Conservation (phyloP, 495 filamentous ascomycete genomes). For the Lepraria neglecta region DNA sequence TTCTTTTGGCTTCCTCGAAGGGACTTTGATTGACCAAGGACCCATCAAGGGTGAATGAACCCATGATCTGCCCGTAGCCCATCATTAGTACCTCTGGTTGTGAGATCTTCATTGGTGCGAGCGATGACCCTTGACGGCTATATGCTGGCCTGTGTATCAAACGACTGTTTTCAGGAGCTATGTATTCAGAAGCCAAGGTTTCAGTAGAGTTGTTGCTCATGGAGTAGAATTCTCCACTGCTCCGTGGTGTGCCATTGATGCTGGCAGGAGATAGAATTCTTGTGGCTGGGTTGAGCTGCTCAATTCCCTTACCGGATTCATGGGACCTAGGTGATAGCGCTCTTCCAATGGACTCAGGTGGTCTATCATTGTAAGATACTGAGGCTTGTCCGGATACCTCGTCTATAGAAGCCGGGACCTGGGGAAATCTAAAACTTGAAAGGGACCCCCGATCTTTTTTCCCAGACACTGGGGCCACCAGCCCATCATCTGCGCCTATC, state of each 20-base stretch:
- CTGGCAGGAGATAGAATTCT: slow-evolving; percentile 69
- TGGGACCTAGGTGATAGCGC: slow-evolving; percentile 9
- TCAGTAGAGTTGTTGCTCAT: slow-evolving; percentile 90
- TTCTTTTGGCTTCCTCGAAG: slow-evolving; percentile 93
- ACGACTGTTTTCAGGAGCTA: slow-evolving; percentile 53
- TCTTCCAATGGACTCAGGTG: slow-evolving; percentile 6
- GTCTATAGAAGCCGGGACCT: slow-evolving; percentile 36
- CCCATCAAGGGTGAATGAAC: slow-evolving; percentile 84
- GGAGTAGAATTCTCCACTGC: slow-evolving; percentile 91
- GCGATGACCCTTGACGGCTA: slow-evolving; percentile 55
- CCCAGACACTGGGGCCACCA: slow-evolving; percentile 28
- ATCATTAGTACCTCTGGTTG: slow-evolving; percentile 81
- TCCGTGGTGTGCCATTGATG: slow-evolving; percentile 61
- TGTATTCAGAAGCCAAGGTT: slow-evolving; percentile 87
- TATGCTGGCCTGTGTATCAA: slow-evolving; percentile 48
- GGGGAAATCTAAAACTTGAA: slow-evolving; percentile 61
- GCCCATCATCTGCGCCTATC: slow-evolving; percentile 26
- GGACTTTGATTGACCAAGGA: slow-evolving; percentile 81
- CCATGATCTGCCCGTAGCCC: slow-evolving; percentile 94
- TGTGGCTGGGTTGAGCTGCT: slow-evolving; percentile 56
- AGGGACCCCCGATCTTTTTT: slow-evolving; percentile 43
- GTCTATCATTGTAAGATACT: slow-evolving; percentile 38
- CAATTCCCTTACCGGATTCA: slow-evolving; percentile 25
- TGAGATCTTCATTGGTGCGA: slow-evolving; percentile 41
- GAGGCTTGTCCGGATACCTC: slow-evolving; percentile 21